These are phyloP conservation scores for Populus alba DNA, from an alignment of 345 rosid species.

Conservation along the genomic window DNA sequence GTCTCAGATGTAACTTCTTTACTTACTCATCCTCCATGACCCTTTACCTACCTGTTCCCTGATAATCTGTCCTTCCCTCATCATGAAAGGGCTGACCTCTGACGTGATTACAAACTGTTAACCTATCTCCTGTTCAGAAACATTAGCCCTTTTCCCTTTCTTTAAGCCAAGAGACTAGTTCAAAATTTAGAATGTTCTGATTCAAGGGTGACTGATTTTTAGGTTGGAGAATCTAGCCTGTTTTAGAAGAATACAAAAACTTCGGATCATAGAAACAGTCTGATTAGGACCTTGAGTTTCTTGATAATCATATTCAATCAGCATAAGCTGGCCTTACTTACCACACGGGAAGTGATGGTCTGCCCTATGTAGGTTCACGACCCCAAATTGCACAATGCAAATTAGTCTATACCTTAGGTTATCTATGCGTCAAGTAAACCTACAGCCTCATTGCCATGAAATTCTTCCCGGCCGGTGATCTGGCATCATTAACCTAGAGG, in stretches of 20 bases:
- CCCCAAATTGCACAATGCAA: not conserved
- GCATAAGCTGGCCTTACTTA: not conserved
- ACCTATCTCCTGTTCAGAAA: not conserved
- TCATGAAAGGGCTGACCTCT: not conserved
- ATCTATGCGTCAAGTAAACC: not conserved
- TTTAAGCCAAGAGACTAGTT: not conserved
- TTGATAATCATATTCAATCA: not conserved
- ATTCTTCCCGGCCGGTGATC: not conserved
- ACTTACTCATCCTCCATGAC: not conserved
- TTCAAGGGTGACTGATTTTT: not conserved
- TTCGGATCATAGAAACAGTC: not conserved
- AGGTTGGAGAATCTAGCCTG: not conserved
- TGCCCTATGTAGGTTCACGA: not conserved
- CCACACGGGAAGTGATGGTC: not conserved
- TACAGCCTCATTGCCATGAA: not conserved
- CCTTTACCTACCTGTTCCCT: not conserved
- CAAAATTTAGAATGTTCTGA: not conserved
- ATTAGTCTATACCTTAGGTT: not conserved
- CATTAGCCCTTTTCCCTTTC: not conserved
- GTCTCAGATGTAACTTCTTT: slow-evolving; percentile 10
- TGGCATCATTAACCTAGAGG: not conserved
- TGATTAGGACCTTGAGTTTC: not conserved
- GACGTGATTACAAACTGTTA: not conserved
- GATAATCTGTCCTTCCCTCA: not conserved
- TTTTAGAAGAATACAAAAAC: not conserved